Conservation (phyloP, 495 filamentous ascomycete genomes). For the Coniosporium apollinis region DNA sequence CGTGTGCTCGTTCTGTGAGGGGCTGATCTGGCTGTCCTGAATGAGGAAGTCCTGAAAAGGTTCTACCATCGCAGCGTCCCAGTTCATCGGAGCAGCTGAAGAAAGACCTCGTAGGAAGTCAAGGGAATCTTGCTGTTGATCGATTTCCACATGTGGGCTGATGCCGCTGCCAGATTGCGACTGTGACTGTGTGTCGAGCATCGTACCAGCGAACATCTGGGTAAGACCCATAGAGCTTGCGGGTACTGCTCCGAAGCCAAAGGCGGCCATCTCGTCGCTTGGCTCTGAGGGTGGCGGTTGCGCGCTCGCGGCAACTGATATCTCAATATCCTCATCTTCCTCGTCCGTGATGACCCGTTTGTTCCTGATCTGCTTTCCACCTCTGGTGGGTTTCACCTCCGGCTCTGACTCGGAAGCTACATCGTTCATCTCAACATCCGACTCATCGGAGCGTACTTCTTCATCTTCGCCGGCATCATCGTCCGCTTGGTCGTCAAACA, state of each 20-base stretch:
- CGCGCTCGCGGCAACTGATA: neutral
- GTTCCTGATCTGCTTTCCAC: neutral
- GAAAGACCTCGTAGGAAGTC: slow-evolving; percentile 35
- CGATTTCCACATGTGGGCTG: slow-evolving; percentile 12
- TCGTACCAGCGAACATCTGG: slow-evolving; percentile 84
- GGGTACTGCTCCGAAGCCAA: slow-evolving; percentile 17
- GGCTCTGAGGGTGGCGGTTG: slow-evolving; percentile 1
- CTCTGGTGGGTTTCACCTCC: neutral
- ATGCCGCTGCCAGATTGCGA: slow-evolving; percentile 10
- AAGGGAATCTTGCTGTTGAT: slow-evolving; percentile 29
- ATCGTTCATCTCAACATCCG: slow-evolving; percentile 3
- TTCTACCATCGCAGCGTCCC: slow-evolving; percentile 5
- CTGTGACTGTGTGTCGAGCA: slow-evolving; percentile 42
- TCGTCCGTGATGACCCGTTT: slow-evolving; percentile 1
- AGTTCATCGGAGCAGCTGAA: slow-evolving; percentile 32
- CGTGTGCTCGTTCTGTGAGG: too few species aligned
- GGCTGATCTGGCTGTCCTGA: slow-evolving; percentile 1
- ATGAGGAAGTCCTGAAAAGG: slow-evolving; percentile 1
- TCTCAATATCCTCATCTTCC: slow-evolving; percentile 21
- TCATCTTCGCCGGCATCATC: slow-evolving; percentile 4
- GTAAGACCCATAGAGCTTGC: slow-evolving; percentile 50
- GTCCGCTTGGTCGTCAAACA: too few species aligned
- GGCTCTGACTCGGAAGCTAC: slow-evolving; percentile 10
- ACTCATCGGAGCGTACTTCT: slow-evolving; percentile 1
- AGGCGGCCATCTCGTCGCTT: slow-evolving; percentile 21